Percentiles rank a stretch among this genome's conserved stretches.
Evolutionary conservation across 78 protist species (phyloP).

Genomic region (Abeoforma whisleri): DNA sequence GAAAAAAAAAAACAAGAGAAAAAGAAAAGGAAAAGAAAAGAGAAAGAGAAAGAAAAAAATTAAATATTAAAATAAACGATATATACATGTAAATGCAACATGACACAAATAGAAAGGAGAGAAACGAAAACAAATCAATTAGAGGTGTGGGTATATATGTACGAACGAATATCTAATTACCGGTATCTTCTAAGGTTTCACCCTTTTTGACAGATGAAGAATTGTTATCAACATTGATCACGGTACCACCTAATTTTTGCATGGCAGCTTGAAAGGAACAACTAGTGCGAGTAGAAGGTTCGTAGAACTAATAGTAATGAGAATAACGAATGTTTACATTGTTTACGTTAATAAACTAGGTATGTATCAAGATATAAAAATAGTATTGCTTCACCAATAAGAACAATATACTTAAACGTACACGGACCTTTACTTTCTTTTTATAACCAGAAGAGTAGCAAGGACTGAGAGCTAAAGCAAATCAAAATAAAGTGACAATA

Average conservation of each 20-base stretch:
- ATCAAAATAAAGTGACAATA: too few species aligned
- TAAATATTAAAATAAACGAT: neutral
- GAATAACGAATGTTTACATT: neutral
- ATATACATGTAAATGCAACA: neutral
- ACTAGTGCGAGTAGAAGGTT: constrained; percentile 79
- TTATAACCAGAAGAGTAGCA: too few species aligned
- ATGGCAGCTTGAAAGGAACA: constrained; percentile 82
- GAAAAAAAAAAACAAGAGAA: neutral
- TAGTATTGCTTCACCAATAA: too few species aligned
- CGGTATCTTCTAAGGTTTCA: constrained; percentile 73
- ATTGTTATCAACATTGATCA: constrained; percentile 45
- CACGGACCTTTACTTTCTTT: too few species aligned
- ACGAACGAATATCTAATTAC: too few species aligned
- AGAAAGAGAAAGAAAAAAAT: neutral
- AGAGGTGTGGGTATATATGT: neutral
- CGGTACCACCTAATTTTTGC: constrained; percentile 80
- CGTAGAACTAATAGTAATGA: constrained; percentile 62
- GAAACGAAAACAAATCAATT: neutral
- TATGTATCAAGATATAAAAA: too few species aligned
- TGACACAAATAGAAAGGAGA: neutral
- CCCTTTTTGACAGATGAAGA: constrained; percentile 70
- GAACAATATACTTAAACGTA: too few species aligned
- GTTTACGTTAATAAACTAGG: neutral
- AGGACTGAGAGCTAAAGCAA: too few species aligned
- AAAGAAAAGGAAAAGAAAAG: neutral